phyloP scores from a whole-genome alignment of 2,329 filamentous ascomycete genomes.

The Aspergillus tanneri region DNA sequence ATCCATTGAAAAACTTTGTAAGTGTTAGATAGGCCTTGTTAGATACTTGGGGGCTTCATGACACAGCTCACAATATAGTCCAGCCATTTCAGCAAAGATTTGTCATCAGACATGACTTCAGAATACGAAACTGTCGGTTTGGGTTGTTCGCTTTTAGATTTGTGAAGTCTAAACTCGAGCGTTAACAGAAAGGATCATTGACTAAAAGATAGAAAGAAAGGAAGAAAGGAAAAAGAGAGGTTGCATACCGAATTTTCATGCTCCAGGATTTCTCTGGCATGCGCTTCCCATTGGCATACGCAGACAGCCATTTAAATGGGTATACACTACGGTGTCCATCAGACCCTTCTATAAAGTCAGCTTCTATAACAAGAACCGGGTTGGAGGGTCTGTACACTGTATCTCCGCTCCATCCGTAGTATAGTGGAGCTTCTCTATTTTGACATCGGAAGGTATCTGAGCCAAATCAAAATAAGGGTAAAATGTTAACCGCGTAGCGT shows the following conservation, averaged over 20 bases:
- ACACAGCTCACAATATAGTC: constrained; percentile 52
- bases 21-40: constrained; percentile 12
- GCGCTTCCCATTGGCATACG: constrained; percentile 36
- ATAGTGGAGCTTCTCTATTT: constrained; percentile 31
- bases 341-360: constrained; percentile 54
- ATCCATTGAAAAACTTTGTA: constrained; percentile 64
- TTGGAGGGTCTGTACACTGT: constrained; percentile 46
- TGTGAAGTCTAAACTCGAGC: constrained; percentile 27
- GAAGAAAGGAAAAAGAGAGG: no score
- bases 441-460: constrained; percentile 51
- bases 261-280: not conserved
- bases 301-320: constrained; percentile 60
- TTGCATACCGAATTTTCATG: not conserved
- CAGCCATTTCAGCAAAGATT: constrained; percentile 62
- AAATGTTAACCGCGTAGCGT: not conserved
- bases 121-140: constrained; percentile 62
- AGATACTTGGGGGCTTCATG: not conserved
- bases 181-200: not conserved
- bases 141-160: constrained; percentile 43
- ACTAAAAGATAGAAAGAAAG: not conserved
- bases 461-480: not conserved
- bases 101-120: constrained; percentile 59
- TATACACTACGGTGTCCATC: constrained; percentile 70
- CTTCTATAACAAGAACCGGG: constrained; percentile 6
- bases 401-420: constrained; percentile 46